Evolutionary conservation across 306 rosid species (phyloP), one percentile per base, ranked within the genome.

Genomic region (Glycine tomentella): DNA sequence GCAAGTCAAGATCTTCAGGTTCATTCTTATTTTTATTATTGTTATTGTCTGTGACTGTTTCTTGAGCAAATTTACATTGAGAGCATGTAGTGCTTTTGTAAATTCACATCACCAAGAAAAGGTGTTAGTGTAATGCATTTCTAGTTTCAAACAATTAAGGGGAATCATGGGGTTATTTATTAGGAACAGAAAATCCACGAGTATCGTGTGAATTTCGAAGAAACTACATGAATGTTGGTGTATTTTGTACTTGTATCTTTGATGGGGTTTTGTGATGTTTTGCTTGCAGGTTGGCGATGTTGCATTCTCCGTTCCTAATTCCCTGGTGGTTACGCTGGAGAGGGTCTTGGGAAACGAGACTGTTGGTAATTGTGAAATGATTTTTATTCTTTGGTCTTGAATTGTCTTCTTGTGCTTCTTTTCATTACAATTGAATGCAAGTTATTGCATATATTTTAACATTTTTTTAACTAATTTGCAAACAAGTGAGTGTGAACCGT

Each of bases 321-420:
- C 99, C 1, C 78, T 95, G 79, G 94, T 95, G 4, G 98, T 95
- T 45, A 95, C 98, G 6, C 96, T 95, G 48, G 97, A 95, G 89
- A 91, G 97, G 81, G 98, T 95, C 10, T 76, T 93, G 80, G 99
- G 99, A 80, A 93, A 95, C 65, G 99, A 95, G 89, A 89, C 96
- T 67, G 71, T 95, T 59, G 98, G 99, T 95, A 89, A 86, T 87
- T 90, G 75, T 89, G 81, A 87, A 79, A 50, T 86, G 57, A 65
- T 79, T 78, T 50, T 51, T 3, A 15, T 52, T 77, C 55, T 62
- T 53, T 40, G 46, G n/a, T 83, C 69, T 46, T 75, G 48, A 40
- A 67, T 58, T 69, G 49, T 64, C 67, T 52, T 74, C 67, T 52
- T 74, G 67, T 56, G 6, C 3, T 52, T 56, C 16, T 44, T 62